A percentile compares a stretch with the other conserved stretches of the same genome.
Evolutionary conservation across 164 flowering plant species (phyloP).

Genomic region (Piper longum): DNA sequence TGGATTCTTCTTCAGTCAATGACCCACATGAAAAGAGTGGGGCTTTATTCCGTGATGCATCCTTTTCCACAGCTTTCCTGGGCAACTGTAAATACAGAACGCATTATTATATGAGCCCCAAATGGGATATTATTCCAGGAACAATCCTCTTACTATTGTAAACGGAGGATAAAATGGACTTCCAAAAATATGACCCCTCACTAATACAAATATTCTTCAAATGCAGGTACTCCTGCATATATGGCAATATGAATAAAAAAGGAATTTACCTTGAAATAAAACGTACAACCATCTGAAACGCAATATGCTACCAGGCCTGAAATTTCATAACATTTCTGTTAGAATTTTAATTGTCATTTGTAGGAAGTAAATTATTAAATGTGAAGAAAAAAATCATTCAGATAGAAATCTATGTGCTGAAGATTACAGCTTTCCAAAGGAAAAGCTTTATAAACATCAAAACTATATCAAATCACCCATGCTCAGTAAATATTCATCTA

Average conservation of each 20-base stretch:
- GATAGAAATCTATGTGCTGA: neutral
- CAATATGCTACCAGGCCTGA: conserved; percentile 86
- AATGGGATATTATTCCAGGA: neutral
- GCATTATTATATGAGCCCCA: neutral
- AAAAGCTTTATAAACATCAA: neutral
- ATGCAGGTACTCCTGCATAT: neutral
- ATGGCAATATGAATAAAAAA: neutral
- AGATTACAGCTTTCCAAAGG: neutral
- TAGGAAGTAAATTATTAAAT: neutral
- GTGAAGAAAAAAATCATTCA: no score
- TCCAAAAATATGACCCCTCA: neutral
- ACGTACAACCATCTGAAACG: conserved; percentile 60
- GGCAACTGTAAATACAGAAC: conserved; percentile 34
- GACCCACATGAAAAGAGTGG: conserved; percentile 65
- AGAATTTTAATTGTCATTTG: neutral
- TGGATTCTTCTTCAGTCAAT: conserved; percentile 35
- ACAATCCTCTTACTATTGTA: neutral
- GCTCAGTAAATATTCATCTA: neutral
- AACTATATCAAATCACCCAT: neutral
- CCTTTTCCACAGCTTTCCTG: conserved; percentile 56
- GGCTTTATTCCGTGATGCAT: conserved; percentile 37
- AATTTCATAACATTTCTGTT: neutral
- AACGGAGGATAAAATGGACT: neutral
- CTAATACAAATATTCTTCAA: no score
- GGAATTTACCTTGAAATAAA: conserved; percentile 54